phyloP scores from a whole-genome alignment of 2,329 filamentous ascomycete genomes.

The Xylaria sp. region DNA sequence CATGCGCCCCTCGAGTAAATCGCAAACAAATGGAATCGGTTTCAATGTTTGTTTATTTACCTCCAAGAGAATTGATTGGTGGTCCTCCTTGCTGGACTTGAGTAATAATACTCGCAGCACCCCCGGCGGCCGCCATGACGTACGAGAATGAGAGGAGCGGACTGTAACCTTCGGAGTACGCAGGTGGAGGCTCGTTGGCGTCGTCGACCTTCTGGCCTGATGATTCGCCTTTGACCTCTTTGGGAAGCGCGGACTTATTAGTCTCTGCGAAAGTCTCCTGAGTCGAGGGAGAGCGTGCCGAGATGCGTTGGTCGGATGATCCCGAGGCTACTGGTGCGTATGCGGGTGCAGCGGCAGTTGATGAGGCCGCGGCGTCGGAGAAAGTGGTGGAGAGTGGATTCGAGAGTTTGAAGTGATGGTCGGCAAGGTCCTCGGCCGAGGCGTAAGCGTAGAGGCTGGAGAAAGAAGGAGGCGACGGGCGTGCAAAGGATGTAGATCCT shows the following conservation, averaged over 20 bases:
- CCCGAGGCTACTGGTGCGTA: constrained; percentile 44
- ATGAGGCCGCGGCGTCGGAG: constrained; percentile 32
- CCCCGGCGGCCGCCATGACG: constrained; percentile 96
- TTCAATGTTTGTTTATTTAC: constrained; percentile 44
- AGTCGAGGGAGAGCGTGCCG: constrained; percentile 36
- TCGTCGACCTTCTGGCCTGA: constrained; percentile 70
- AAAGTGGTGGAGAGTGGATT: constrained; percentile 22
- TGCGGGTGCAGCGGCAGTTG: constrained; percentile 47
- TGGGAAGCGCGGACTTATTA: constrained; percentile 70
- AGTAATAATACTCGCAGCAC: constrained; percentile 96
- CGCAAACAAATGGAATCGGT: background rate
- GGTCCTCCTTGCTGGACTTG: constrained; percentile 94
- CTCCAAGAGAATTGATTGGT: constrained; percentile 83
- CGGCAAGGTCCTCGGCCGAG: constrained; percentile 28
- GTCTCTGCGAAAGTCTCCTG: constrained; percentile 62
- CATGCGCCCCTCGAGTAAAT: background rate
- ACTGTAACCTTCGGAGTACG: constrained; percentile 91
- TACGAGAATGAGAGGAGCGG: constrained; percentile 90
- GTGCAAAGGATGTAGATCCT: constrained; percentile 39
- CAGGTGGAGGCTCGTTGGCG: constrained; percentile 79
- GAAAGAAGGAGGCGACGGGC: constrained; percentile 51
- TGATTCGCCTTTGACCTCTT: constrained; percentile 70
- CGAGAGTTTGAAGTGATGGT: constrained; percentile 30
- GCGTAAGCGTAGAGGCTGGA: constrained; percentile 51
- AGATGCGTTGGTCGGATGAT: constrained; percentile 34